A percentile compares a stretch with the other conserved stretches of the same genome.
These are phyloP conservation scores for Pythium scleroteichum DNA, from an alignment of 352 stramenopile species.

Conservation along the genomic window DNA sequence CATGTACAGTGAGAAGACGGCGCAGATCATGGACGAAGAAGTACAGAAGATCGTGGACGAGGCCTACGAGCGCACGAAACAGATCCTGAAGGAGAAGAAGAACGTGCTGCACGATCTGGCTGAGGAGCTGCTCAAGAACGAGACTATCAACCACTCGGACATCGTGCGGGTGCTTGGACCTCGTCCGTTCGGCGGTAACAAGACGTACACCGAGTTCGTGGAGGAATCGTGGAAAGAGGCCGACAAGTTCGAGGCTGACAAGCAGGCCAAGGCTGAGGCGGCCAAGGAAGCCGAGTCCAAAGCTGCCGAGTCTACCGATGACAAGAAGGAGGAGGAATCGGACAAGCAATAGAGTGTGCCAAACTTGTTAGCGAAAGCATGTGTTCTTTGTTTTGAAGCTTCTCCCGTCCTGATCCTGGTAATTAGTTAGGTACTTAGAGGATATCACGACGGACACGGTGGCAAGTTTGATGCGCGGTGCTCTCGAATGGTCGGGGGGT, in stretches of 20 bases:
- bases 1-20: conserved; percentile 98
- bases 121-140: conserved; percentile 95
- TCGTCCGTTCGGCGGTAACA: conserved; percentile 93
- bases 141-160: conserved; percentile 99
- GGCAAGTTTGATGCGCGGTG: too few relatives aligned
- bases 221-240: conserved; percentile 87
- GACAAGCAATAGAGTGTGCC: conserved; percentile 26
- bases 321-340: conserved; percentile 22
- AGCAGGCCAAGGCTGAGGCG: conserved; percentile 35
- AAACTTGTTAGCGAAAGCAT: conserved; percentile 1
- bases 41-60: conserved; percentile 96
- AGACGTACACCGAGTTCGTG: conserved; percentile 96
- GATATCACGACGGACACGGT: too few relatives aligned
- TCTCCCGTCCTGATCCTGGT: too few relatives aligned
- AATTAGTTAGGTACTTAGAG: too few relatives aligned
- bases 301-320: conserved; percentile 9
- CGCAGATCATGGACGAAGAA: conserved; percentile 98
- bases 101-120: conserved; percentile 92
- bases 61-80: conserved; percentile 96
- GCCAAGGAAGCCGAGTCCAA: conserved; percentile 31
- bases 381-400: not conserved
- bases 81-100: conserved; percentile 95
- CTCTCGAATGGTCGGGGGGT: too few relatives aligned
- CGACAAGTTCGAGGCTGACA: conserved; percentile 79
- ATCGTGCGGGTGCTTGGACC: conserved; percentile 95